These are phyloP conservation scores for Metschnikowia baotianmanensis DNA, from an alignment of 805 yeast genomes.

Conservation along the genomic window DNA sequence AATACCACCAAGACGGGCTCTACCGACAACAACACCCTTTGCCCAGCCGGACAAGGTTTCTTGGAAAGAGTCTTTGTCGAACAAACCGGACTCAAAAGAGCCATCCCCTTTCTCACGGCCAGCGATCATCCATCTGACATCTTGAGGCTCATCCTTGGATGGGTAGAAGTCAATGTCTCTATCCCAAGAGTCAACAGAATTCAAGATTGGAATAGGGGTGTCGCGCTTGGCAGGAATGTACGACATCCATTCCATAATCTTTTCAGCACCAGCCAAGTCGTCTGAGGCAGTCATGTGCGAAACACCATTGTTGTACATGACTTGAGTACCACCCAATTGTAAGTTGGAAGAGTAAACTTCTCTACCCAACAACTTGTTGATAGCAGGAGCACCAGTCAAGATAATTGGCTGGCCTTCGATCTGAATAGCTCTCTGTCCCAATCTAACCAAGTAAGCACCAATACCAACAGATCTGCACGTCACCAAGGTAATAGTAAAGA, in stretches of 20 bases:
- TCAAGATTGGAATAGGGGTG: constrained; percentile 86
- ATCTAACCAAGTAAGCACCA: constrained; percentile 97
- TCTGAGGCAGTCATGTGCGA: constrained; percentile 96
- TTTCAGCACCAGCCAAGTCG: constrained; percentile 93
- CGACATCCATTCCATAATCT: constrained; percentile 93
- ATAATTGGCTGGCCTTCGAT: constrained; percentile 98
- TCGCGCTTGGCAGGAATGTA: constrained; percentile 90
- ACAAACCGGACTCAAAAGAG: constrained; percentile 79
- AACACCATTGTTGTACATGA: constrained; percentile 98
- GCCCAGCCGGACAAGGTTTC: constrained; percentile 99
- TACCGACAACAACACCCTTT: constrained; percentile 95
- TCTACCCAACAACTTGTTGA: constrained; percentile 92
- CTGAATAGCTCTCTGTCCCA: constrained; percentile 98
- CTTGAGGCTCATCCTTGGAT: constrained; percentile 67
- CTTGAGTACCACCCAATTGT: constrained; percentile 98
- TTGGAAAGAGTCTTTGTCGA: constrained; percentile 89
- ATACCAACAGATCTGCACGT: constrained; percentile 99
- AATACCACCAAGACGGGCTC: constrained; percentile 98
- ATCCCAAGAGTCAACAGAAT: constrained; percentile 86
- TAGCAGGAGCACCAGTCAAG: constrained; percentile 98
- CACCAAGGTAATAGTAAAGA: constrained; percentile 95
- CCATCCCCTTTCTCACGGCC: constrained; percentile 75
- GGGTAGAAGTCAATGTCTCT: constrained; percentile 86
- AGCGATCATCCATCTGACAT: constrained; percentile 91
- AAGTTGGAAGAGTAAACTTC: constrained; percentile 96